Evolutionary conservation across 2,329 filamentous ascomycete species (phyloP).

Genomic region (Hypoxylon sp.): DNA sequence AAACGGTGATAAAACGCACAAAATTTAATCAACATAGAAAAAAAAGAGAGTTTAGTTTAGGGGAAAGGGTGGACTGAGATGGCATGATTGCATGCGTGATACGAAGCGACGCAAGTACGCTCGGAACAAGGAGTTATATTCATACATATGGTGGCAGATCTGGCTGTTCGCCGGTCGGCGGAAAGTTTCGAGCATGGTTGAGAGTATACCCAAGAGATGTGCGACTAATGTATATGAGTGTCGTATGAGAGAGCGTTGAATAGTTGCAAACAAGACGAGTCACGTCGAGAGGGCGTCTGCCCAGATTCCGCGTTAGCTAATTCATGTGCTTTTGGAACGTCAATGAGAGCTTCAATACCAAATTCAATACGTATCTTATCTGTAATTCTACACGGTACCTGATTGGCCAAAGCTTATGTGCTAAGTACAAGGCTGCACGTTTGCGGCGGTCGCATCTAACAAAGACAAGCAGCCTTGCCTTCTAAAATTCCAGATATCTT

Average conservation of each 20-base stretch:
- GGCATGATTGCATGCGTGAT: constrained; percentile 44
- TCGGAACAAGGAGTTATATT: constrained; percentile 37
- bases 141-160: constrained; percentile 39
- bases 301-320: constrained; percentile 2
- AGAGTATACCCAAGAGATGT: constrained; percentile 53
- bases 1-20: constrained; percentile 37
- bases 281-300: constrained; percentile 16
- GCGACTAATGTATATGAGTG: constrained; percentile 55
- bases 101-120: constrained; percentile 43
- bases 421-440: constrained; percentile 41
- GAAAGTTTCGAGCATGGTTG: constrained; percentile 46
- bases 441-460: constrained; percentile 28
- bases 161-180: constrained; percentile 33
- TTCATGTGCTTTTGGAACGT: background rate
- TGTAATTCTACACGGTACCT: constrained; percentile 9
- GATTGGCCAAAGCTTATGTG: constrained; percentile 35
- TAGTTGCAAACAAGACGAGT: constrained; percentile 38
- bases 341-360: background rate
- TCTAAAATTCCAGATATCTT: constrained; percentile 11
- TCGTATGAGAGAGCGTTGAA: constrained; percentile 54
- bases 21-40: constrained; percentile 46
- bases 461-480: constrained; percentile 35
- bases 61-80: constrained; percentile 30
- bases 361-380: constrained; percentile 5
- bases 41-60: constrained; percentile 28